These are phyloP conservation scores for Metschnikowia rubicola DNA, from an alignment of 805 yeast species.

Conservation along the genomic window DNA sequence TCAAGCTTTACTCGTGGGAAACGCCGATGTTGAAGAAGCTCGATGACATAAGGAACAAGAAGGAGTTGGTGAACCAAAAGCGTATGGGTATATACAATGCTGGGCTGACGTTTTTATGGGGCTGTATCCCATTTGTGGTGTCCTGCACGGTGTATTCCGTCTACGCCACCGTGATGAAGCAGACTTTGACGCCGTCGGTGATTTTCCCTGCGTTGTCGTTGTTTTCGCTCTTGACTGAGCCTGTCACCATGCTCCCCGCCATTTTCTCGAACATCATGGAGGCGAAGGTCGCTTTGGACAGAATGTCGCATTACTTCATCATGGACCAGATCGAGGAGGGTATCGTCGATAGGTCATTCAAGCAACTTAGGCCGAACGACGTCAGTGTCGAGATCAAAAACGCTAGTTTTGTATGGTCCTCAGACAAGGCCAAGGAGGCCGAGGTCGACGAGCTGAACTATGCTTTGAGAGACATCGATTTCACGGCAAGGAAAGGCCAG, in stretches of 20 bases:
- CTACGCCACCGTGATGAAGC: conserved; percentile 23
- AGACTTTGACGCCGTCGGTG: conserved; percentile 33
- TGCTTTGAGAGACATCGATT: conserved; percentile 47
- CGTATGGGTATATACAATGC: conserved; percentile 41
- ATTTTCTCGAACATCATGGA: conserved; percentile 28
- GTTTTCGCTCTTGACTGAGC: conserved; percentile 34
- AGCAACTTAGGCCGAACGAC: conserved; percentile 19
- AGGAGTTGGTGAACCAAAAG: conserved; percentile 51
- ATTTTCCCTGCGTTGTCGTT: conserved; percentile 40
- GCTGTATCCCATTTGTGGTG: conserved; percentile 36
- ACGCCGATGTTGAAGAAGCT: conserved; percentile 55
- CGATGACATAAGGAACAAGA: conserved; percentile 51
- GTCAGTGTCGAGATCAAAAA: conserved; percentile 41
- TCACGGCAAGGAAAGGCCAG: conserved; percentile 49
- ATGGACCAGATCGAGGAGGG: conserved; percentile 33
- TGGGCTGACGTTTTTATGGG: conserved; percentile 32
- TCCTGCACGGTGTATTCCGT: conserved; percentile 32
- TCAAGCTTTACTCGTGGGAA: conserved; percentile 72
- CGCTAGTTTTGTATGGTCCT: conserved; percentile 53
- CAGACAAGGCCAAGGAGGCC: conserved; percentile 17
- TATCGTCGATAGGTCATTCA: conserved; percentile 19
- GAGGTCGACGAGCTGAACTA: conserved; percentile 39
- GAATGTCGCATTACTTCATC: conserved; percentile 31
- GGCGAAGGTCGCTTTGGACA: conserved; percentile 29
- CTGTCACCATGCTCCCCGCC: conserved; percentile 32